Conservation (phyloP, 2,329 filamentous ascomycete species). For the Ophiostoma sp. region DNA sequence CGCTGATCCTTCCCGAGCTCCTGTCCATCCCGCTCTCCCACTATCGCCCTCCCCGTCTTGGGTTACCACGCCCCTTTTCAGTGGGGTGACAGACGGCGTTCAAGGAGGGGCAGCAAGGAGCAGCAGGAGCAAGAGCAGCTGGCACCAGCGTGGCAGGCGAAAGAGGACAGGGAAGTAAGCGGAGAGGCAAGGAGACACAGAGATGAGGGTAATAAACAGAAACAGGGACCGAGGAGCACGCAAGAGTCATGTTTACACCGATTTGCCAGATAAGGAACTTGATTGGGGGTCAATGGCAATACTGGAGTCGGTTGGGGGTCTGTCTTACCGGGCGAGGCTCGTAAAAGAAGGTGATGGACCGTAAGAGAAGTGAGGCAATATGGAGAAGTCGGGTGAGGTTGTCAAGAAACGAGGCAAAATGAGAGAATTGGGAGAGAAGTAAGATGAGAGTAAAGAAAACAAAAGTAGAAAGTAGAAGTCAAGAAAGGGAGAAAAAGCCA, state of each 20-base stretch:
- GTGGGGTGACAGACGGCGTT: not conserved
- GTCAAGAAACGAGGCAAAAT: not conserved
- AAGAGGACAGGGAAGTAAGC: not conserved
- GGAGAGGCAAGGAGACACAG: not conserved
- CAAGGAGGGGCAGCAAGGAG: not conserved
- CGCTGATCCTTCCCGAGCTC: not conserved
- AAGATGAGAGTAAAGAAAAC: not conserved
- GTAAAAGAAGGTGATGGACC: not conserved
- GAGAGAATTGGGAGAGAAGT: not conserved
- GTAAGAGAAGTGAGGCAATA: constrained; percentile 10
- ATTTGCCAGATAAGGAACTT: not conserved
- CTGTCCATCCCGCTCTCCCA: not conserved
- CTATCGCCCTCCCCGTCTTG: not conserved
- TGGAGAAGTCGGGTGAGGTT: not conserved
- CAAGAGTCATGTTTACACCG: not conserved
- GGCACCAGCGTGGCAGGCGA: constrained; percentile 1
- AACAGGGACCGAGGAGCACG: not conserved
- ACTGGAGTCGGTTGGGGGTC: not conserved
- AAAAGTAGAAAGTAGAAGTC: not conserved
- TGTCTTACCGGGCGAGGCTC: not conserved
- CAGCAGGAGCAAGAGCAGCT: constrained; percentile 23
- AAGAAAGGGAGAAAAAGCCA: not conserved
- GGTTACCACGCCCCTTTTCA: not conserved
- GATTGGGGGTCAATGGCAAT: constrained; percentile 7
- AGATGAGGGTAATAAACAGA: not conserved